Evolutionary conservation across 148 eudicot genomes (phyloP).

Genomic region (Silene conica): DNA sequence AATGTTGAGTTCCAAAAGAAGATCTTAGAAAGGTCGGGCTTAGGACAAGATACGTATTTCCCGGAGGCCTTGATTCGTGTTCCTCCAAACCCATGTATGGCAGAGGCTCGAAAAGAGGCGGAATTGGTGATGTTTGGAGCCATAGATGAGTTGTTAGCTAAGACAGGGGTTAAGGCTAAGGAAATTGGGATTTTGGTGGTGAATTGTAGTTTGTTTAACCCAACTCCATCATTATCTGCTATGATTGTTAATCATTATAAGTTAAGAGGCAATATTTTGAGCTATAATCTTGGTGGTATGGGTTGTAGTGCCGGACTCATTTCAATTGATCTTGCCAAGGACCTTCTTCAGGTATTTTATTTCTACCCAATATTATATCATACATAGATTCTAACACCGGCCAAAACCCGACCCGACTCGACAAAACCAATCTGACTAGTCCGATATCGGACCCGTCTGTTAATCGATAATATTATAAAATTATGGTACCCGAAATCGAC

Average conservation of each 20-base stretch:
- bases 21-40: constrained; percentile 39
- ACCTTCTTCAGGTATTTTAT: constrained; percentile 34
- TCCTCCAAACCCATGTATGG: constrained; percentile 44
- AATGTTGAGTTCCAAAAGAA: constrained; percentile 38
- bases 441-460: no score
- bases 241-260: constrained; percentile 50
- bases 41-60: constrained; percentile 43
- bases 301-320: constrained; percentile 51
- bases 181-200: constrained; percentile 42
- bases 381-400: no score
- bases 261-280: constrained; percentile 39
- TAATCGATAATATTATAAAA: no score
- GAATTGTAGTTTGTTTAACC: constrained; percentile 46
- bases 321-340: constrained; percentile 43
- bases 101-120: constrained; percentile 40
- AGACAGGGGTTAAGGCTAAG: constrained; percentile 39
- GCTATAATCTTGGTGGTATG: constrained; percentile 50
- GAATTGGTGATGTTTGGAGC: constrained; percentile 45
- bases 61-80: constrained; percentile 29
- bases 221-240: constrained; percentile 43
- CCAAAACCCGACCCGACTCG: no score
- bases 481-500: no score
- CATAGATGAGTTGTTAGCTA: constrained; percentile 37
- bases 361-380: no score
- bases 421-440: no score